Evolutionary conservation across 805 yeast species (phyloP).

Genomic region (Metschnikowia colocasiae): DNA sequence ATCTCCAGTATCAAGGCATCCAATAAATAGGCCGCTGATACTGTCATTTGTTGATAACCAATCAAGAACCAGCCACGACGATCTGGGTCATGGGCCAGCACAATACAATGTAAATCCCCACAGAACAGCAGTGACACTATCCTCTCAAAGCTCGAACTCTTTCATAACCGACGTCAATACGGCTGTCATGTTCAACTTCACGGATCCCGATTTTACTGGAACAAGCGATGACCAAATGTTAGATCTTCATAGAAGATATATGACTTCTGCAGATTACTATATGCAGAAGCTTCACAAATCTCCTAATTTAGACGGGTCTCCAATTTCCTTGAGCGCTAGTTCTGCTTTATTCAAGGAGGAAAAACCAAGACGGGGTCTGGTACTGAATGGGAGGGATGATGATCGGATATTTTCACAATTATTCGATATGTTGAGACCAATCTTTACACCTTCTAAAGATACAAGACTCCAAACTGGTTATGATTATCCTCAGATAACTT

Average conservation of each 20-base stretch:
- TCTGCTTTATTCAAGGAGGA: conserved; percentile 1
- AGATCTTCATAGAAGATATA: conserved; percentile 14
- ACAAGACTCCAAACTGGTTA: conserved; percentile 3
- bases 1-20: conserved; percentile 5
- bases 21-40: conserved; percentile 2
- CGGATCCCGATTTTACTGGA: conserved; percentile 10
- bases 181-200: conserved; percentile 11
- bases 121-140: conserved; percentile 9
- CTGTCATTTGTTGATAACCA: conserved; percentile 4
- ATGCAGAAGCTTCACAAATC: conserved; percentile 12
- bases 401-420: conserved; percentile 3
- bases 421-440: conserved; percentile 8
- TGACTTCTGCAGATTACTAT: conserved; percentile 15
- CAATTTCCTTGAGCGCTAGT: not conserved
- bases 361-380: conserved; percentile 3
- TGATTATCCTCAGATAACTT: conserved; percentile 1
- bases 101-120: conserved; percentile 2
- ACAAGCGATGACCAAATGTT: conserved; percentile 5
- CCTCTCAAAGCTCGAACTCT: conserved; percentile 17
- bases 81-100: not conserved
- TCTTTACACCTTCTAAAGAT: conserved; percentile 11
- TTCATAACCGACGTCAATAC: conserved; percentile 7
- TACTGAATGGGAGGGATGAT: conserved; percentile 5
- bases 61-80: not conserved
- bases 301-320: not conserved